These are phyloP conservation scores for Circinella minor DNA, from an alignment of 371 early-diverging fungal genomes.

Conservation along the genomic window DNA sequence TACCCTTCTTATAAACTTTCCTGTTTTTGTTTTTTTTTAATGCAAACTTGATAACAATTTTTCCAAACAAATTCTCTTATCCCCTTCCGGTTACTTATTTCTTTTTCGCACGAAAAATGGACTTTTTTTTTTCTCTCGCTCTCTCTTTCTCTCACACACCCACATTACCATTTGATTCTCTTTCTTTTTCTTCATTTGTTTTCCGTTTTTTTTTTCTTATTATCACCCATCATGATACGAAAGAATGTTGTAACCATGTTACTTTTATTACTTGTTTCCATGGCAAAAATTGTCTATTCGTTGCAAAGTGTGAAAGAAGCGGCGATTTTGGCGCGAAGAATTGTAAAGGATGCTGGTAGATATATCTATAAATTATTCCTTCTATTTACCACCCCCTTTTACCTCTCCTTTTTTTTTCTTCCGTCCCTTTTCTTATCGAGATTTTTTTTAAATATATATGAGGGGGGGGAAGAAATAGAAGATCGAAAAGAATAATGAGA, in stretches of 20 bases:
- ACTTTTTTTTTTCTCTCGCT: neutral
- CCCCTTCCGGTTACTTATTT: neutral
- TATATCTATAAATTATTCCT: neutral
- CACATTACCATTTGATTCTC: neutral
- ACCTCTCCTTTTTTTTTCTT: neutral
- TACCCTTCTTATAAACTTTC: conserved; percentile 1
- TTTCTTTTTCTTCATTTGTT: neutral
- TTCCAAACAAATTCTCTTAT: too few species aligned
- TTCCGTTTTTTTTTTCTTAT: neutral
- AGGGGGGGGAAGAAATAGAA: too few species aligned
- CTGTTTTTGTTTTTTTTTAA: neutral
- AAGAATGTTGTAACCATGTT: neutral
- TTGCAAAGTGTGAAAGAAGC: conserved; percentile 28
- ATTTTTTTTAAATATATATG: too few species aligned
- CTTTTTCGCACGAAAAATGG: neutral
- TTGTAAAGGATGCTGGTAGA: conserved; percentile 35
- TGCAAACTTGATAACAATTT: conserved; percentile 4
- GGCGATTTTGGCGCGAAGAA: conserved; percentile 27
- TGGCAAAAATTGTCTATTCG: neutral
- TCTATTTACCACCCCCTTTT: too few species aligned
- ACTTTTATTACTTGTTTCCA: neutral
- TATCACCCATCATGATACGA: neutral
- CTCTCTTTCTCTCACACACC: too few species aligned
- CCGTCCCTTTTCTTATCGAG: neutral
- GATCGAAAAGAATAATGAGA: neutral